Conservation (phyloP, 441 rosid genomes). For the Geranium incanum region DNA sequence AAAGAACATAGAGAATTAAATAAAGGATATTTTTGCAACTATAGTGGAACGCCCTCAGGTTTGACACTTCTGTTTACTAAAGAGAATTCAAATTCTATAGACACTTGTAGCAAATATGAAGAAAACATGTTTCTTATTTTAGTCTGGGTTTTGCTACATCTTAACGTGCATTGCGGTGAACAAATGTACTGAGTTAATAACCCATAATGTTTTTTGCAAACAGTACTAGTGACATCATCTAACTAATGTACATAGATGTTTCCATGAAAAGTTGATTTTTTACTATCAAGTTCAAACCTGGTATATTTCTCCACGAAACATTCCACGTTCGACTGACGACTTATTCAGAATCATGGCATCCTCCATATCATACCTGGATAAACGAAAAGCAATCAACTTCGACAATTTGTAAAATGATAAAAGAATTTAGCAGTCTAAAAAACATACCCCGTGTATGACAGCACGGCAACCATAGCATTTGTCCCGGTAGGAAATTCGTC, state of each 20-base stretch:
- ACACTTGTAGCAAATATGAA: not conserved
- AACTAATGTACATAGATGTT: not conserved
- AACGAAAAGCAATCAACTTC: conserved; percentile 16
- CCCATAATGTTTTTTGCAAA: not conserved
- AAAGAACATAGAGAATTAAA: not conserved
- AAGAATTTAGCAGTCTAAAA: conserved; percentile 13
- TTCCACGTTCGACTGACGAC: conserved; percentile 88
- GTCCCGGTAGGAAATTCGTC: conserved; percentile 91
- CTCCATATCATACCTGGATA: conserved; percentile 88
- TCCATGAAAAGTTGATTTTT: not conserved
- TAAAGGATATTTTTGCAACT: not conserved
- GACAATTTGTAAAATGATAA: conserved; percentile 6
- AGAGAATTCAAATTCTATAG: not conserved
- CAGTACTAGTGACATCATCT: not conserved
- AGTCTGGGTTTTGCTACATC: not conserved
- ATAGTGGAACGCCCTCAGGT: not conserved
- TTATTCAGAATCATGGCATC: conserved; percentile 97
- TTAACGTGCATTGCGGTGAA: not conserved
- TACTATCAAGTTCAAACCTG: conserved; percentile 47
- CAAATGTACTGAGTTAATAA: not conserved
- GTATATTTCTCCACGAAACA: conserved; percentile 95
- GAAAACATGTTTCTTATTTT: not conserved
- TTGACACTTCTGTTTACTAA: not conserved
- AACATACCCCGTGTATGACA: conserved; percentile 85
- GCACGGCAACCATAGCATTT: conserved; percentile 96